Evolutionary conservation across 208 protist species (phyloP).

Genomic region (Angomonas ambiguus): DNA sequence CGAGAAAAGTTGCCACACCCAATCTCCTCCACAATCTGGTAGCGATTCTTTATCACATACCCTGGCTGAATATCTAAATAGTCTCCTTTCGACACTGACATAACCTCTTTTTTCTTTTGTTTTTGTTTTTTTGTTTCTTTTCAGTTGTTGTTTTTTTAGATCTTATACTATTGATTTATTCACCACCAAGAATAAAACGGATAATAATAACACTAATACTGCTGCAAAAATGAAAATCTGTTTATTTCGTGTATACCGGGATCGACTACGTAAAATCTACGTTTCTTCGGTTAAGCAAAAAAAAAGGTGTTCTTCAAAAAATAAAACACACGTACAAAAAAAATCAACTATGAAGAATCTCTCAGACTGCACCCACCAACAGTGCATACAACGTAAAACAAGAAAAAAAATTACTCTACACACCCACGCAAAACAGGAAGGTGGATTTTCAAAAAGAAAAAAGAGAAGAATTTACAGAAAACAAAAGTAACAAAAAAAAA

Average conservation of each 20-base stretch:
- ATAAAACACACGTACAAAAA: slow-evolving; percentile 12
- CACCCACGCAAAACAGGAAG: slow-evolving; percentile 13
- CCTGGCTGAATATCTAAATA: slow-evolving; percentile 52
- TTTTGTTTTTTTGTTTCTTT: too few relatives aligned
- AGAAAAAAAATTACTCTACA: slow-evolving; percentile 1
- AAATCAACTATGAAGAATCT: slow-evolving; percentile 4
- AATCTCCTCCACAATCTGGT: slow-evolving; percentile 55
- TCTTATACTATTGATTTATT: too few relatives aligned
- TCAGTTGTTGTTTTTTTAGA: too few relatives aligned
- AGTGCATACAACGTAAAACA: slow-evolving; percentile 7
- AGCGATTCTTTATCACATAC: slow-evolving; percentile 49
- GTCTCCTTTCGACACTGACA: slow-evolving; percentile 41
- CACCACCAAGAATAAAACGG: too few relatives aligned
- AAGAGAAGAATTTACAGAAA: slow-evolving; percentile 18
- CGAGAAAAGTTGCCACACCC: slow-evolving; percentile 84
- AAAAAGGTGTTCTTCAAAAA: slow-evolving; percentile 15
- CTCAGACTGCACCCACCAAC: neutral
- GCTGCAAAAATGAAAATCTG: too few relatives aligned
- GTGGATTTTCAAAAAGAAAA: slow-evolving; percentile 17
- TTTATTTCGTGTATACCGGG: too few relatives aligned
- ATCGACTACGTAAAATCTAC: too few relatives aligned
- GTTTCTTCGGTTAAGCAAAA: neutral
- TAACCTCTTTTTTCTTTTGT: slow-evolving; percentile 11
- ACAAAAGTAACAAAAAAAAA: slow-evolving; percentile 16
- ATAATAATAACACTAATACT: too few relatives aligned